A percentile compares a stretch with the other conserved stretches of the same genome.
These are phyloP conservation scores for Aspergillus saccharolyticus DNA, from an alignment of 495 filamentous ascomycete genomes.

Conservation along the genomic window DNA sequence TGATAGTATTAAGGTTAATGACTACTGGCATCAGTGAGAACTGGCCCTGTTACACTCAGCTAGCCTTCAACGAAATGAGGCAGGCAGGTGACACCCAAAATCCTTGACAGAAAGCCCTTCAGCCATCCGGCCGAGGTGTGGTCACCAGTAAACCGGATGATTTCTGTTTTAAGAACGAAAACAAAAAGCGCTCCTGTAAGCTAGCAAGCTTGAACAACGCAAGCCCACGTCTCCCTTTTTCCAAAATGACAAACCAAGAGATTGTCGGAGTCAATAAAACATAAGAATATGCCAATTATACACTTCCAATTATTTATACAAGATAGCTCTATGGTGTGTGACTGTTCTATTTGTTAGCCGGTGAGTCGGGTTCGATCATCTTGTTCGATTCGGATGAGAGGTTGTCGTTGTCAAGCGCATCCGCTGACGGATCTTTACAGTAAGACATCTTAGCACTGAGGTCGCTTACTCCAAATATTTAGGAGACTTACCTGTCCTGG, in stretches of 20 bases:
- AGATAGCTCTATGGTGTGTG: conserved; percentile 24
- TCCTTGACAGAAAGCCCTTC: too few species aligned
- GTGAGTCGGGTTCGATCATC: conserved; percentile 30
- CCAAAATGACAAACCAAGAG: neutral
- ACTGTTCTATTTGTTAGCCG: conserved; percentile 43
- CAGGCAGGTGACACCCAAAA: too few species aligned
- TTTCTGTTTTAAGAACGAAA: neutral
- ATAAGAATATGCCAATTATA: conserved; percentile 5
- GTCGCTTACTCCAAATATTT: neutral
- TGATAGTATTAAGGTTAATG: too few species aligned
- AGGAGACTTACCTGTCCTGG: conserved; percentile 58
- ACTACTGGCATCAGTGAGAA: too few species aligned
- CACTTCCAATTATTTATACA: conserved; percentile 35
- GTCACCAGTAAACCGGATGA: too few species aligned
- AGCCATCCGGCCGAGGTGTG: too few species aligned
- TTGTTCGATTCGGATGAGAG: conserved; percentile 12
- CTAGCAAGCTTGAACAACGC: neutral
- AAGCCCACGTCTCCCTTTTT: neutral
- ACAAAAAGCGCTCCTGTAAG: neutral
- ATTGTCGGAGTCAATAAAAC: neutral
- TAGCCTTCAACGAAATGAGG: too few species aligned
- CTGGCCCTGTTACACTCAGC: too few species aligned
- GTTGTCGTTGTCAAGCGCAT: conserved; percentile 48
- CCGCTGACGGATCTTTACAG: conserved; percentile 51
- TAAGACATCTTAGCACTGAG: conserved; percentile 13